Conservation (phyloP, 1,139 yeast species). For the Pneumocystis oryctolagi region DNA sequence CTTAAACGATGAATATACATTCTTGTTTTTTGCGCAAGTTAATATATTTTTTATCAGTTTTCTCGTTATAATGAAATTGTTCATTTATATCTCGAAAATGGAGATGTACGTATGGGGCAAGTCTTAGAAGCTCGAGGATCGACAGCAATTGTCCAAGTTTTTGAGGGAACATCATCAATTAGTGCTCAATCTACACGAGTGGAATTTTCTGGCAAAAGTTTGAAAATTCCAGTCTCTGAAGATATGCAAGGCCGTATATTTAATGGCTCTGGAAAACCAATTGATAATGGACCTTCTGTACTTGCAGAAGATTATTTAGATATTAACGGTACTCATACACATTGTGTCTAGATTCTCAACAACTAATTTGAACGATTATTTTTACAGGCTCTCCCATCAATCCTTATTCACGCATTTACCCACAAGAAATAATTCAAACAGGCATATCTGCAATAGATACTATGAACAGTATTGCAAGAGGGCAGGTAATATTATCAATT, state of each 20-base stretch:
- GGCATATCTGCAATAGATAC: constrained; percentile 98
- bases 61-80: constrained; percentile 96
- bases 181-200: constrained; percentile 95
- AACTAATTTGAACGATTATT: neutral
- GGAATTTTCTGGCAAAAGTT: constrained; percentile 88
- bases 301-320: constrained; percentile 97
- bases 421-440: constrained; percentile 98
- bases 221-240: constrained; percentile 89
- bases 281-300: constrained; percentile 94
- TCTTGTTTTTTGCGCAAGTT: neutral
- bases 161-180: constrained; percentile 77
- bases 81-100: constrained; percentile 89
- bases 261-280: constrained; percentile 98
- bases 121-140: constrained; percentile 94
- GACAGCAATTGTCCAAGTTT: constrained; percentile 79
- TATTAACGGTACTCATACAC: constrained; percentile 50
- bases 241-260: constrained; percentile 95
- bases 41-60: constrained; percentile 27
- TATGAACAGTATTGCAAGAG: constrained; percentile 99
- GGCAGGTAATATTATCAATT: constrained; percentile 85
- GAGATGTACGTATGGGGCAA: constrained; percentile 87
- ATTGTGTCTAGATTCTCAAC: neutral
- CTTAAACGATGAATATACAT: too few species aligned
- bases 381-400: constrained; percentile 61
- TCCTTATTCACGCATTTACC: constrained; percentile 95